Percentiles rank a stretch among this genome's conserved stretches.
Evolutionary conservation across 2,329 filamentous ascomycete genomes (phyloP).

Genomic region (Fusarium sp.): DNA sequence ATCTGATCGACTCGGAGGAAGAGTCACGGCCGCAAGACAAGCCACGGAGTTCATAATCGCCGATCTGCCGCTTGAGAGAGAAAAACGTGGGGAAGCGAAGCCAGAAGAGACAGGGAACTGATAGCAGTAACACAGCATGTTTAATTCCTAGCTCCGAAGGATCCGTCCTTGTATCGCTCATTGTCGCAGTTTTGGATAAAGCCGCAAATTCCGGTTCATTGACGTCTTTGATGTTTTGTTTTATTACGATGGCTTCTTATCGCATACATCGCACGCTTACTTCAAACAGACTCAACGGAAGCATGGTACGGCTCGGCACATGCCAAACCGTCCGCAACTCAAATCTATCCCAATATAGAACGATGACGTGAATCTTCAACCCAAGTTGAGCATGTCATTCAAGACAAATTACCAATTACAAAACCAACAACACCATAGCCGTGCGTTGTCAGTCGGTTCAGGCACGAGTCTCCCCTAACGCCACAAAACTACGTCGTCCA

Average conservation of each 20-base stretch:
- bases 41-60: slow-evolving; percentile 25
- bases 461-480: slow-evolving; percentile 12
- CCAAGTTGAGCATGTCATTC: slow-evolving; percentile 15
- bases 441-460: background rate
- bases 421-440: background rate
- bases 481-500: slow-evolving; percentile 17
- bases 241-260: background rate
- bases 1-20: slow-evolving; percentile 12
- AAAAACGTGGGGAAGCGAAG: slow-evolving; percentile 29
- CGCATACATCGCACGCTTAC: background rate
- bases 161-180: slow-evolving; percentile 5
- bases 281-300: background rate
- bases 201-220: slow-evolving; percentile 32
- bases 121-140: background rate
- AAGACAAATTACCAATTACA: background rate
- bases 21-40: background rate
- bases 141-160: slow-evolving; percentile 35
- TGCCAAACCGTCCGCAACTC: background rate
- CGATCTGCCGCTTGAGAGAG: slow-evolving; percentile 29
- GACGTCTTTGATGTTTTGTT: slow-evolving; percentile 9
- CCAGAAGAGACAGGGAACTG: background rate
- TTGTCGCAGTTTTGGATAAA: slow-evolving; percentile 13
- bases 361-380: slow-evolving; percentile 23
- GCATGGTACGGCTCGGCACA: background rate
- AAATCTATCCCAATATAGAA: background rate